Conservation (phyloP, 768 basidiomycete genomes). For the Trametes cingulata region DNA sequence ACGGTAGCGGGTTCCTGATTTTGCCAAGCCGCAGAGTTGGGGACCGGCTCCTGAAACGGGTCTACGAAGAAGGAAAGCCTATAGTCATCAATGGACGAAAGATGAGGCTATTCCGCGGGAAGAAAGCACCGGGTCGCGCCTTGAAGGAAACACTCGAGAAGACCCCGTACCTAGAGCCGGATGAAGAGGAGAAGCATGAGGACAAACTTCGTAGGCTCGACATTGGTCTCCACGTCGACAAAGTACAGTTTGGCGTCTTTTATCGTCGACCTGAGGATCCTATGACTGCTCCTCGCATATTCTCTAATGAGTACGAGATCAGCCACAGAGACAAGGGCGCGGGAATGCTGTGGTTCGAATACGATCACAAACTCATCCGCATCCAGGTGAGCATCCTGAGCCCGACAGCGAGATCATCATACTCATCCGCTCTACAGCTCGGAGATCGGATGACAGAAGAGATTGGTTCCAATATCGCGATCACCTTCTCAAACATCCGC, state of each 20-base stretch:
- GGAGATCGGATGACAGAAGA: slow-evolving; percentile 56
- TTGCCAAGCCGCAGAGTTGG: slow-evolving; percentile 38
- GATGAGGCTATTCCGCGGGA: slow-evolving; percentile 22
- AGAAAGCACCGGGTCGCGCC: not conserved
- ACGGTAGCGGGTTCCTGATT: slow-evolving; percentile 47
- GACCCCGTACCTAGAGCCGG: slow-evolving; percentile 34
- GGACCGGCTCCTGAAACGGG: slow-evolving; percentile 47
- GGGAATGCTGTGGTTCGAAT: slow-evolving; percentile 62
- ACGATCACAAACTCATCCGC: slow-evolving; percentile 66
- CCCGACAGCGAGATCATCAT: not conserved
- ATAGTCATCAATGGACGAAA: slow-evolving; percentile 27
- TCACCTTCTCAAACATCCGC: slow-evolving; percentile 59
- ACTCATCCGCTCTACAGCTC: slow-evolving; percentile 40
- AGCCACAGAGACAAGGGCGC: slow-evolving; percentile 46
- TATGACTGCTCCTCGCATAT: slow-evolving; percentile 35
- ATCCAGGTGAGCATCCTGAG: slow-evolving; percentile 50
- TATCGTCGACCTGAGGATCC: slow-evolving; percentile 36
- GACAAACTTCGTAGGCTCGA: slow-evolving; percentile 45
- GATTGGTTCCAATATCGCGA: slow-evolving; percentile 50
- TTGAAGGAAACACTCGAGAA: slow-evolving; percentile 30
- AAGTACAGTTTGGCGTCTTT: slow-evolving; percentile 68
- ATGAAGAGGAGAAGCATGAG: slow-evolving; percentile 31
- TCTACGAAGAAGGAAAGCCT: slow-evolving; percentile 33
- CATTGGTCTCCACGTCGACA: slow-evolving; percentile 53
- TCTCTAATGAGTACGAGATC: slow-evolving; percentile 72